Base-by-base conservation (phyloP, 2,329 filamentous ascomycete genomes). In the Arthrocladium fulminans region DNA sequence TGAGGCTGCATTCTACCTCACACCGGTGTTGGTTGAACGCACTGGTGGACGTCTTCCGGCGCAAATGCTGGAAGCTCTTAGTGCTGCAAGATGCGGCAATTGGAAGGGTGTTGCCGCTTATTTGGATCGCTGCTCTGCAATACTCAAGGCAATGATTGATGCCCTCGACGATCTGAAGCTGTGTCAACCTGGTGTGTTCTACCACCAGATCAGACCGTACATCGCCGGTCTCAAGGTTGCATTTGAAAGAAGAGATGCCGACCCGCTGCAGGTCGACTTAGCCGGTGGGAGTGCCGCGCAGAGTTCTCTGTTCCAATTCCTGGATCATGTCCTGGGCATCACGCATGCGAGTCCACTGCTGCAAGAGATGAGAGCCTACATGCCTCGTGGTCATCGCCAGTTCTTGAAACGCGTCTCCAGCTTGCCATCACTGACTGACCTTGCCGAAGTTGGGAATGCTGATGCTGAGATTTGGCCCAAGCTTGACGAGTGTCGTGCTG, bases 1-100 rank as follows among this genome's bases (percentile, higher is more conserved):
- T 37, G 51, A 53, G 40, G 51, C 50, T 5, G 39, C 48, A 3
- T 53, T 53, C 25, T 32, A 53, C 38, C 39, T 53, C 7, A 41
- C 48, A 15, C 48, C 51, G 7, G 35, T 45, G 3, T 42, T 51
- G 25, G 41, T 48, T 17, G 51, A 53, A 39, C 39, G 24, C 9
- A 25, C 30, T 25, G 48, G 35, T 5, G 44, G 38, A 29, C 32
- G 29, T 17, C 45, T 53, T 12, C 20, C 45, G 34, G 13, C 24
- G 8, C 22, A 42, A 27, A 24, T 51, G 15, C 40, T 53, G 9
- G n/a, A 47, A 25, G 25, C 39, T 15, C 27, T 52, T 10, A 24
- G 5, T 12, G 41, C 40, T 25, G 34, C 37, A 4, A 38, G 25
- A 20, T 39, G 40, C 10, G 29, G 34, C 20, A 22, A 43, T n/a